A percentile compares a stretch with the other conserved stretches of the same genome.
These are phyloP conservation scores for Aspergillus tubingensis DNA, from an alignment of 2,329 filamentous ascomycete species.

Conservation along the genomic window DNA sequence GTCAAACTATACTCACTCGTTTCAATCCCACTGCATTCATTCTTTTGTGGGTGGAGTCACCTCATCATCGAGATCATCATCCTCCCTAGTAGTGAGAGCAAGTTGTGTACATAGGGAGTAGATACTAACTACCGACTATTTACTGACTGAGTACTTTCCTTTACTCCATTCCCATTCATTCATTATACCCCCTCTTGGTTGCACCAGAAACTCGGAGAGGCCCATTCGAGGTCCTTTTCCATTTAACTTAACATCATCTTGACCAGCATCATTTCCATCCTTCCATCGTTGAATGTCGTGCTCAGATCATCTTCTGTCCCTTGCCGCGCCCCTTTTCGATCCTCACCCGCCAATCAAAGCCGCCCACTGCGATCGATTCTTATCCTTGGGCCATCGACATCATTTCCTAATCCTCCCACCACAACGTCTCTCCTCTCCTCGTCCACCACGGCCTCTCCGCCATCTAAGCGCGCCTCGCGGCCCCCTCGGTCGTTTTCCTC, in stretches of 20 bases:
- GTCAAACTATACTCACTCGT: not conserved
- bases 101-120: no score
- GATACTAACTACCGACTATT: no score
- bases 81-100: no score
- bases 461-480: constrained; percentile 10
- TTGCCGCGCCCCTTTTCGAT: constrained; percentile 28
- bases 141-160: no score
- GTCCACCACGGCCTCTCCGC: constrained; percentile 17
- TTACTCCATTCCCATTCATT: not conserved
- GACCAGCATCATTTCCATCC: not conserved
- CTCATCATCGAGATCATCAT: no score
- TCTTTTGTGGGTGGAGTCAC: not conserved
- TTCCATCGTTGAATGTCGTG: constrained; percentile 20
- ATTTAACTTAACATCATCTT: not conserved
- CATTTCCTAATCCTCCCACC: constrained; percentile 7
- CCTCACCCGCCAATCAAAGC: constrained; percentile 26
- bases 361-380: constrained; percentile 4
- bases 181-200: no score
- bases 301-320: constrained; percentile 23
- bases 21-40: not conserved
- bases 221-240: not conserved
- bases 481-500: constrained; percentile 11
- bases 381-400: constrained; percentile 11
- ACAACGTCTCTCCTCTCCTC: constrained; percentile 11
- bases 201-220: no score